Percentiles rank a stretch among this genome's conserved stretches.
phyloP scores from a whole-genome alignment of 2,329 filamentous ascomycete genomes.

The Pseudofabraea citricarpa region DNA sequence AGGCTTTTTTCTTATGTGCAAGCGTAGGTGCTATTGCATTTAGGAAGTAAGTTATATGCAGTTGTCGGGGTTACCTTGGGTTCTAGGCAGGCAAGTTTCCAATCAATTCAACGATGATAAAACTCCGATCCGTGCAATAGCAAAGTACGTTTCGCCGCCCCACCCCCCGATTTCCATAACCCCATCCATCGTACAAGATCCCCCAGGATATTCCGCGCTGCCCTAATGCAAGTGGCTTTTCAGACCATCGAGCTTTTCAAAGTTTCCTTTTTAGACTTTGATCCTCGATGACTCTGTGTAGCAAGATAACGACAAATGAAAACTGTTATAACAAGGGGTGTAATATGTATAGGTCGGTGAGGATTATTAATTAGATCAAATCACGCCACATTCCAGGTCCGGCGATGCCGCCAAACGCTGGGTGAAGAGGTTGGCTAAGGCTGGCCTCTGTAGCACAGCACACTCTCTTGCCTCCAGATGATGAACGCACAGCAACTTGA shows the following conservation, averaged over 20 bases:
- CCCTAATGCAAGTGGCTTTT: slow-evolving; percentile 1
- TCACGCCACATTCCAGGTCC: slow-evolving; percentile 64
- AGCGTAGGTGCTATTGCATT: slow-evolving; percentile 5
- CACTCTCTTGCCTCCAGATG: slow-evolving; percentile 55
- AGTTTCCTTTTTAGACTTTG: slow-evolving; percentile 1
- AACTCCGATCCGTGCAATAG: slow-evolving; percentile 7
- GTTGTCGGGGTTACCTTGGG: not conserved
- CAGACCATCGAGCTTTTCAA: not conserved
- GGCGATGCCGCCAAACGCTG: slow-evolving; percentile 43
- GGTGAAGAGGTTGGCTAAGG: slow-evolving; percentile 43
- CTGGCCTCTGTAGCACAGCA: slow-evolving; percentile 60
- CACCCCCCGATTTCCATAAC: not conserved
- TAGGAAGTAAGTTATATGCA: slow-evolving; percentile 4
- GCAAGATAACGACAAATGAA: slow-evolving; percentile 26
- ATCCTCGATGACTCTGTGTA: slow-evolving; percentile 3
- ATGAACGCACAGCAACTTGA: slow-evolving; percentile 37
- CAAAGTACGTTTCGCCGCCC: not conserved
- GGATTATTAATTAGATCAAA: slow-evolving; percentile 34
- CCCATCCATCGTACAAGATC: slow-evolving; percentile 4
- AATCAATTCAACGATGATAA: not conserved
- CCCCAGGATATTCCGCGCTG: not conserved
- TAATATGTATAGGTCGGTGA: slow-evolving; percentile 10
- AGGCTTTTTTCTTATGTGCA: too few species aligned
- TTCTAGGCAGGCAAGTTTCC: not conserved
- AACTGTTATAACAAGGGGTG: slow-evolving; percentile 28